Evolutionary conservation across 208 protist species (phyloP).

Genomic region (Leishmania mexicana): DNA sequence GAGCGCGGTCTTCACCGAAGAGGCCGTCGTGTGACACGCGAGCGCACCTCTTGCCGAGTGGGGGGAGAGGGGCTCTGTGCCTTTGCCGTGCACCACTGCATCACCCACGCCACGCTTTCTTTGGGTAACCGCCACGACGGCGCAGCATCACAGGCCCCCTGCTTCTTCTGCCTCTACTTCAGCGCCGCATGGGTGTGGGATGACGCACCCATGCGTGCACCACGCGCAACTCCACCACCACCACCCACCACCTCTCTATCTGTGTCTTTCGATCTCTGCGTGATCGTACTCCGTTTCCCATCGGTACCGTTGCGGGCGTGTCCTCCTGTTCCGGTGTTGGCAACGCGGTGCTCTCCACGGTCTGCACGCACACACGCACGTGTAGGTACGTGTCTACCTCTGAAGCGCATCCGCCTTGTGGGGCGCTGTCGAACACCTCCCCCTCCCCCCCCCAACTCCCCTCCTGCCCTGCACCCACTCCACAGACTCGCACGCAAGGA

Average conservation of each 20-base stretch:
- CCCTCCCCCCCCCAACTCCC: background rate
- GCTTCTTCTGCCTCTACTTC: background rate
- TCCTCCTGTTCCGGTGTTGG: background rate
- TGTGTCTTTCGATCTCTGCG: background rate
- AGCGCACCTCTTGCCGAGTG: background rate
- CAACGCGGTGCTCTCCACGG: background rate
- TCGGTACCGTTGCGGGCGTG: background rate
- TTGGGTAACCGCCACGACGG: background rate
- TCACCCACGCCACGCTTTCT: background rate
- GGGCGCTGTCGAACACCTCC: background rate
- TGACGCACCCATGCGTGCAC: background rate
- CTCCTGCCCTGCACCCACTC: background rate
- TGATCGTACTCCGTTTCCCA: no score
- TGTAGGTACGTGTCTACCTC: background rate
- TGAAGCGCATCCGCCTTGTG: background rate
- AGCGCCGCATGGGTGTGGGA: no score
- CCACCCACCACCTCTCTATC: no score
- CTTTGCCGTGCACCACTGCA: background rate
- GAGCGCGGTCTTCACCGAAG: background rate
- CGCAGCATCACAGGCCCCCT: no score
- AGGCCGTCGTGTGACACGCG: background rate
- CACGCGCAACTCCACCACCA: background rate
- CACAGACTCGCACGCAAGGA: background rate
- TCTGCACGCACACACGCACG: background rate
- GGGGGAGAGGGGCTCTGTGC: background rate